Evolutionary conservation across 1,139 yeast species (phyloP).

Genomic region (Geotrichum phurueaensis): DNA sequence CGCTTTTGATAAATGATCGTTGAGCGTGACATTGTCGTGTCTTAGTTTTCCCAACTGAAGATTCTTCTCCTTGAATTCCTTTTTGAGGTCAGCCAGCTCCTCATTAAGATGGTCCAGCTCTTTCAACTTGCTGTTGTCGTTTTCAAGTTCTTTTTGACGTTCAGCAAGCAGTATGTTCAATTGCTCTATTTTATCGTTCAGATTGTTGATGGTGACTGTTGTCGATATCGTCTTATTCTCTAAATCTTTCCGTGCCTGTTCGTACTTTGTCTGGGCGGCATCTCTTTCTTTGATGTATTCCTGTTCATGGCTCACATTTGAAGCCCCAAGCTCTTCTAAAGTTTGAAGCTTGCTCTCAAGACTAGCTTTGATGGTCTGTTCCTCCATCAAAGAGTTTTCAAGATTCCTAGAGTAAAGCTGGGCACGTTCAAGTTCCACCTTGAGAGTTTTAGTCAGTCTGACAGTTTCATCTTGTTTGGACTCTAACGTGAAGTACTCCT

Average conservation of each 20-base stretch:
- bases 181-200: slow-evolving; percentile 41
- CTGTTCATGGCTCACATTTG: neutral
- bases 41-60: slow-evolving; percentile 80
- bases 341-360: slow-evolving; percentile 13
- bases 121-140: slow-evolving; percentile 12
- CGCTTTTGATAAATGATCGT: slow-evolving; percentile 91
- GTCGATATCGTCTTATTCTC: neutral
- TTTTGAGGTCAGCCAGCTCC: slow-evolving; percentile 38
- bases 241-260: neutral
- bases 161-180: slow-evolving; percentile 37
- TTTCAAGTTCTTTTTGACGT: slow-evolving; percentile 24
- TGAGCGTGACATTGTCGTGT: slow-evolving; percentile 87
- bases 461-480: slow-evolving; percentile 39
- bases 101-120: slow-evolving; percentile 7
- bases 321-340: neutral
- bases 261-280: neutral
- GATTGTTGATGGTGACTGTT: neutral
- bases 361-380: slow-evolving; percentile 30
- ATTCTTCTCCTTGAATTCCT: slow-evolving; percentile 64
- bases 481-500: slow-evolving; percentile 41
- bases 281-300: neutral
- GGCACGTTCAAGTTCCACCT: slow-evolving; percentile 26
- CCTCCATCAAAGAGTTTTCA: slow-evolving; percentile 34
- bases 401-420: slow-evolving; percentile 40
- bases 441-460: slow-evolving; percentile 27